Evolutionary conservation across 352 stramenopile genomes (phyloP), one percentile per base, ranked within the genome.

Genomic region (Phytophthora pseudosyringae): DNA sequence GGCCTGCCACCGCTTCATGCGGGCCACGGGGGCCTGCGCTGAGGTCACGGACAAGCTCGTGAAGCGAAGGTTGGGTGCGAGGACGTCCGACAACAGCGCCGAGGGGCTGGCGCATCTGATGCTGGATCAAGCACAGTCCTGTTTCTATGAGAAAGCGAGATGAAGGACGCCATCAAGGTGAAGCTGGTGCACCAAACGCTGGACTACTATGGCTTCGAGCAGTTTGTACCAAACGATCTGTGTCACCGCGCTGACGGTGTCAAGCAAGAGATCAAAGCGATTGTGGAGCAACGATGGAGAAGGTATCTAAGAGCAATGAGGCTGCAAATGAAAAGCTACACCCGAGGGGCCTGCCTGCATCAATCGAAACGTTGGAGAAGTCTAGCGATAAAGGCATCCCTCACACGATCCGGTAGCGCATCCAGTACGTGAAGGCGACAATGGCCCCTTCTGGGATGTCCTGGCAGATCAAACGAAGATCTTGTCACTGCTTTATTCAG

Each of bases 111-210:
- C 66, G 31, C 67, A 78, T 39, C 71, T 96, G 48, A 93, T 96
- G 86, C 73, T 96, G n/a, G 88, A 84, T 13, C 88, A 96, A 67
- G 86, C 86, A 16, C 88, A 96, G 59, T 88, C 89, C n/a, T 97
- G 90, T 54, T 97, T 97, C 54, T 97, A 97, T 64, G 88, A 97
- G 63, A 97, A 97, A 65, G 83, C 89, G 16, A 90, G 51, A 89
- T 92, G 78, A 93, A 92, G 43, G 77, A 93, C 58, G 77, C 63
- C 10, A 83, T 96, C 57, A 92, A 94, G 73, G 77, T 86, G 16
- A 96, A 93, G 56, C 71, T 96, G 16, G 88, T 90, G 56, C 76
- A 88, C 48, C 85, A 96, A 59, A 80, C 84, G 31, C 77, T 87
- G 48, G 82, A 89, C 38, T 86, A 81, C 28, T 93, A 93, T 64